Base-by-base conservation (phyloP, 495 filamentous ascomycete genomes). In the Neurospora sp. region DNA sequence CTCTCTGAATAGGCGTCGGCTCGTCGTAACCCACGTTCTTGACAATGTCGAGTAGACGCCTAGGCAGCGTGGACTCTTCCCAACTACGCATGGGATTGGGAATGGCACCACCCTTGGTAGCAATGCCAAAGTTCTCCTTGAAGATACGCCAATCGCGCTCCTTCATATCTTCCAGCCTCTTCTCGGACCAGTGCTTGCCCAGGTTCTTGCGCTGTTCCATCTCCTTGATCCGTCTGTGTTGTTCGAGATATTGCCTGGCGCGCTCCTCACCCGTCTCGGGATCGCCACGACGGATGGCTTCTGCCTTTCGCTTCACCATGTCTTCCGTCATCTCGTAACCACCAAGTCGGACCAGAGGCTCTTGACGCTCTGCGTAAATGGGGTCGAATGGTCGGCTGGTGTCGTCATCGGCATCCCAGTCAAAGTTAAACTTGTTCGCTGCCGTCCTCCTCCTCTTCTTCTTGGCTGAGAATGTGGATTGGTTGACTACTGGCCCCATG, bases 131-230 rank as follows among this genome's bases (percentile, higher is more conserved):
- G 79, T 99, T 96, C 83, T 98, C 96, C 84, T 98, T 98, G 87
- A 99, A 97, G 75, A 99, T 98, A 78, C 96, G 92, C 96, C 96
- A 99, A 80, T 99, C 96, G 77, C 96, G 87, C 84, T 98, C 94
- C 75, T 94, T 93, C 96, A 99, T 99, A 76, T 96, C 91, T 18
- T 96, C 93, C 76, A 99, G 81, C 73, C 86, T 90, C 89, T 99
- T 99, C 82, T 98, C 94, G 68, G 93, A 96, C 96, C 96, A 99
- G 81, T 99, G 96, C 83, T 96, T 96, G 8, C 90, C 89, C 68
- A 91, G 86, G 12, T 78, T 83, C 72, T 94, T 93, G 76, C 97
- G 93, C 74, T 90, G 89, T 69, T 90, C 83, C 69, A 91, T 87
- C 83, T 98, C 92, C 75, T 84, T 85, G 42, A 76, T 83, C 44